Percentiles rank a stretch among this genome's conserved stretches.
Conservation (phyloP, 768 basidiomycete genomes). For the Lactifluus subvellereus region DNA sequence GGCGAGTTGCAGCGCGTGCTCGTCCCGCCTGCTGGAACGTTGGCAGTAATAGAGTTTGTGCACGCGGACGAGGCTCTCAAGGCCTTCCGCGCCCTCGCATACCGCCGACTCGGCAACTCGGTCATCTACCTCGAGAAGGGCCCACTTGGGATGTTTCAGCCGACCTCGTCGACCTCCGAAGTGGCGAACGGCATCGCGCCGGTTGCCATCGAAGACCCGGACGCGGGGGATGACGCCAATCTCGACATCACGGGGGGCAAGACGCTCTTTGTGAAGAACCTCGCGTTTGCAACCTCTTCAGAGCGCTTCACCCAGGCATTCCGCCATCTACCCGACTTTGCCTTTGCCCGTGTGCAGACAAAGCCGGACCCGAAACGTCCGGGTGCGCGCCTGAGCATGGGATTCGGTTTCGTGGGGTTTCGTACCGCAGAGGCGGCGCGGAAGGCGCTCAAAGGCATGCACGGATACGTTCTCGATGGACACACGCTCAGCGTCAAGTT, state of each 20-base stretch:
- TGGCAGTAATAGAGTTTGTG: constrained; percentile 87
- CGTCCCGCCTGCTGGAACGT: constrained; percentile 87
- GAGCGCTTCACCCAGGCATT: constrained; percentile 67
- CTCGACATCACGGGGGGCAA: constrained; percentile 56
- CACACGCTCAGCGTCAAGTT: constrained; percentile 76
- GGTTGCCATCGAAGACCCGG: constrained; percentile 33
- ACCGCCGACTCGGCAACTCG: constrained; percentile 82
- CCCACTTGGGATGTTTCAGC: constrained; percentile 73
- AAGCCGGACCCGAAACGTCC: constrained; percentile 81
- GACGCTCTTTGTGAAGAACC: constrained; percentile 92
- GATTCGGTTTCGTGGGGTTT: constrained; percentile 95
- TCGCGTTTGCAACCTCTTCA: constrained; percentile 86
- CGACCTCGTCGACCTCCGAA: constrained; percentile 24
- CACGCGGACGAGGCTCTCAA: constrained; percentile 60
- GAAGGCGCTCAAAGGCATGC: constrained; percentile 68
- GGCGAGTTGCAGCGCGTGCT: constrained; percentile 67
- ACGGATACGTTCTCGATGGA: constrained; percentile 82
- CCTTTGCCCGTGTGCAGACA: constrained; percentile 85
- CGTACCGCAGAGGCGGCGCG: constrained; percentile 64
- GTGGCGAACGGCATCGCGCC: constrained; percentile 18
- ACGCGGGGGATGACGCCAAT: constrained; percentile 33
- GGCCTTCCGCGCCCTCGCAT: constrained; percentile 79
- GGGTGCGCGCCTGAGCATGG: constrained; percentile 71
- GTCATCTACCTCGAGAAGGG: constrained; percentile 92
- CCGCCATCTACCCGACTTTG: constrained; percentile 68